phyloP scores from a whole-genome alignment of 306 rosid genomes.

The Inga leiocalycina region DNA sequence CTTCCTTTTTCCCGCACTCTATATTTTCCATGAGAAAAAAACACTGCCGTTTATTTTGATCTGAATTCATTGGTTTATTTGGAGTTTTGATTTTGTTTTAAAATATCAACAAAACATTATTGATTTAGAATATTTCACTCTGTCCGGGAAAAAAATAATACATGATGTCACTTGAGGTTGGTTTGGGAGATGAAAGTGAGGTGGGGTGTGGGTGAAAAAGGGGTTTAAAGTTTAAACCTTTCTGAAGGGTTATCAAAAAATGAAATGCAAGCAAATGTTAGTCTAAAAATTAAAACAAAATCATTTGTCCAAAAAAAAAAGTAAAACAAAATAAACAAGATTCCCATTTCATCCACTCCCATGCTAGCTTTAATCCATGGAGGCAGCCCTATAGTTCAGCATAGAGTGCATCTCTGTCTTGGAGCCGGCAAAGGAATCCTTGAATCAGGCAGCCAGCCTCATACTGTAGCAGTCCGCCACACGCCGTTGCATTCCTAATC shows the following conservation, averaged over 20 bases:
- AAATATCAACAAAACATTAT: neutral
- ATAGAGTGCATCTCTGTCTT: no score
- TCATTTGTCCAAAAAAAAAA: no score
- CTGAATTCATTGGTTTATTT: no score
- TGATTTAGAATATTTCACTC: neutral
- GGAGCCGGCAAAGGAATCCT: no score
- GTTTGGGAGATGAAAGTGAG: neutral
- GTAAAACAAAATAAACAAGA: no score
- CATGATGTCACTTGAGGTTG: neutral
- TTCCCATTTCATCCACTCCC: neutral
- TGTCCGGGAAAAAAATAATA: neutral
- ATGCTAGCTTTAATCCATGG: no score
- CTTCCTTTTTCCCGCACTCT: neutral
- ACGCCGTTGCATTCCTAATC: no score
- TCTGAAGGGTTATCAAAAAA: no score
- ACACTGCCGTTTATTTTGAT: neutral
- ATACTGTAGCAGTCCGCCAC: no score
- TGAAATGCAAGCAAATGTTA: neutral
- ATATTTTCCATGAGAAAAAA: neutral
- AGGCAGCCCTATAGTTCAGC: no score
- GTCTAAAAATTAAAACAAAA: no score
- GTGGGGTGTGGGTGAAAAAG: neutral
- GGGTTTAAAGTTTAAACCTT: neutral
- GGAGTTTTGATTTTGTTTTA: neutral
- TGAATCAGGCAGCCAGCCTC: no score